Evolutionary conservation across 148 eudicot genomes (phyloP).

Genomic region (Talinum fruticosum): DNA sequence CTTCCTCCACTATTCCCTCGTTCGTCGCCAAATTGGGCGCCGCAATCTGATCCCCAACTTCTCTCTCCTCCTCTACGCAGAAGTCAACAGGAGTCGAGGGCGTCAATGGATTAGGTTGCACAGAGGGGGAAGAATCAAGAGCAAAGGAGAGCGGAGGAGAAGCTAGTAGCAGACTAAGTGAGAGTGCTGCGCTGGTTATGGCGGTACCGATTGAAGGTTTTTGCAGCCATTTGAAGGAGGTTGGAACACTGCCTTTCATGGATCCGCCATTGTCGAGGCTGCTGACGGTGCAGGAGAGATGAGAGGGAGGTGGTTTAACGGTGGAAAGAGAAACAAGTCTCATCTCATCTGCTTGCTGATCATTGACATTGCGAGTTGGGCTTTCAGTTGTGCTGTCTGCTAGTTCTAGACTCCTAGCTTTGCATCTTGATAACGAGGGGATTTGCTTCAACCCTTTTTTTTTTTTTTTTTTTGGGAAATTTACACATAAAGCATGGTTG

Average conservation of each 20-base stretch:
- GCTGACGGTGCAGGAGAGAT: neutral
- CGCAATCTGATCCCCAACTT: conserved; percentile 15
- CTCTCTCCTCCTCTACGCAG: conserved; percentile 41
- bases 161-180: conserved; percentile 35
- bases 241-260: neutral
- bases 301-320: conserved; percentile 8
- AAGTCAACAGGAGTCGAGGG: neutral
- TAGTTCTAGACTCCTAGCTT: too few relatives aligned
- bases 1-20: conserved; percentile 79
- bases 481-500: too few relatives aligned
- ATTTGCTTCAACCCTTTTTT: too few relatives aligned
- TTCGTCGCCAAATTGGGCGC: conserved; percentile 37
- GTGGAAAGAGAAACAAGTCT: conserved; percentile 19
- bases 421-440: too few relatives aligned
- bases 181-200: conserved; percentile 39
- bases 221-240: conserved; percentile 26
- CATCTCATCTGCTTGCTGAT: conserved; percentile 20
- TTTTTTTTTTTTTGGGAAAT: too few relatives aligned
- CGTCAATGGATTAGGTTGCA: conserved; percentile 8
- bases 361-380: neutral
- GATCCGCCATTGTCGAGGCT: neutral
- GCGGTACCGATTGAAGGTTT: conserved; percentile 31
- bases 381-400: too few relatives aligned
- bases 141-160: conserved; percentile 46
- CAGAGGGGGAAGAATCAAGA: conserved; percentile 7